Evolutionary conservation across 192 early-diverging fungal species (phyloP).

Genomic region (Coemansia sp.): DNA sequence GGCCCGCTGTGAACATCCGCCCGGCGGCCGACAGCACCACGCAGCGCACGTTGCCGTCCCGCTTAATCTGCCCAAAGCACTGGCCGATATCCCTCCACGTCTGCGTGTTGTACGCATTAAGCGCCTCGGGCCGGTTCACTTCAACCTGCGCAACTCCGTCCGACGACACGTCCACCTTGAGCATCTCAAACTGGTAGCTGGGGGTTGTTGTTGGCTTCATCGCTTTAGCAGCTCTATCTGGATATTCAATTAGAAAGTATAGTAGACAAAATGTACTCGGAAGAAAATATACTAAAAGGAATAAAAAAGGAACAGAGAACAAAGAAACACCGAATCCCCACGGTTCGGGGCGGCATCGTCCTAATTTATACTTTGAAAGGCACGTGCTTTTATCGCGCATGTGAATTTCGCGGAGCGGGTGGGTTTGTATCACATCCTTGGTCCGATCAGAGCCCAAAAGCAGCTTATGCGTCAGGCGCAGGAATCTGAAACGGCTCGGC

Average conservation of each 20-base stretch:
- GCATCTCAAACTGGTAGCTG: constrained; percentile 57
- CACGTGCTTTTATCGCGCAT: not conserved
- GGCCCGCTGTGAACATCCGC: constrained; percentile 84
- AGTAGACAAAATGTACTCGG: too few relatives aligned
- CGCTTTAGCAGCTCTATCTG: not conserved
- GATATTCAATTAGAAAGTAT: too few relatives aligned
- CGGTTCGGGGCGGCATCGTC: too few relatives aligned
- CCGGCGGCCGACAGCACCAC: constrained; percentile 77
- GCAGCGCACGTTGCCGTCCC: constrained; percentile 68
- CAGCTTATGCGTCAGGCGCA: constrained; percentile 6
- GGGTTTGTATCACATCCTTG: not conserved
- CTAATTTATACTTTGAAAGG: not conserved
- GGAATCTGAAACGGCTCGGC: constrained; percentile 44
- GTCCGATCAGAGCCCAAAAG: too few relatives aligned
- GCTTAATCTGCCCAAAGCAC: constrained; percentile 58
- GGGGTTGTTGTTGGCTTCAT: not conserved
- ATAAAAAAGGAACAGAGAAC: not conserved
- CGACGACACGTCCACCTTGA: constrained; percentile 58
- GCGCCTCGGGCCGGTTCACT: constrained; percentile 76
- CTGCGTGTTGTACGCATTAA: constrained; percentile 77
- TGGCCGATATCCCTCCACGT: constrained; percentile 65
- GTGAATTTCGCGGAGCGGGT: not conserved
- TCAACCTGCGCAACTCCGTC: constrained; percentile 75
- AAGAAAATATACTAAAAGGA: not conserved
- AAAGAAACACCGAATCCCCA: too few relatives aligned